Base-by-base conservation (phyloP, 352 stramenopile genomes). In the Ochromonadaceae sp. region DNA sequence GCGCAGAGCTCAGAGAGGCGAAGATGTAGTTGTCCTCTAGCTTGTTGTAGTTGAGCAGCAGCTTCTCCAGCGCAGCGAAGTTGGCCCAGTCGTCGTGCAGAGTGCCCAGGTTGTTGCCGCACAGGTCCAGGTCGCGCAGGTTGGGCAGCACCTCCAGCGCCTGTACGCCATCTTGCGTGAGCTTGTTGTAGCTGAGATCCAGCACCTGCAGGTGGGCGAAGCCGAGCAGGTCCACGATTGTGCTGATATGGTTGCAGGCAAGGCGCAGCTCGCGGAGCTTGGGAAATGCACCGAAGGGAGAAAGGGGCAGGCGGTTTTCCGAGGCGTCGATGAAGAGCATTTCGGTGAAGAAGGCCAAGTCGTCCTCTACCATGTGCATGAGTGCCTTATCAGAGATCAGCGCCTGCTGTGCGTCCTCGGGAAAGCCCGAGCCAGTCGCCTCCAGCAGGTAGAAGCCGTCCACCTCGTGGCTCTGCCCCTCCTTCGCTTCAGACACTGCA, bases 381-480 rank as follows among this genome's bases (percentile, higher is more conserved):
- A 50, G 31, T 31, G n/a, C 25, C 38, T 22, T 4, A 50, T 63
- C 35, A 36, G n/a, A 9, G 9, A 63, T 2, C 26, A 31, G 5
- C 5, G 41, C 9, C 34, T 49, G 55, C 31, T 49, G 55, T n/a
- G 36, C 25, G 41, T 63, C 55, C 30, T 63, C 55, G 26, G 55
- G 55, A 36, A 63, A 63, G 26, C 3, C 17, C 31, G 30, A 5
- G 7, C 10, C 35, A 7, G 35, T 17, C 39, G 5, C 34, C 41
- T 63, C 55, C 7, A 63, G 38, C 5, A 63, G 38, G 39, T 25
- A 47, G 41, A 63, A 63, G 31, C 55, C 55, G 52, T 63, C 55
- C 38, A 63, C 12, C 31, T 50, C 55, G 26, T 2, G 15, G 17
- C 52, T 63, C 12, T 53, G 43, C 32, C 36, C 52, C 14, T 53